Evolutionary conservation across 345 rosid genomes (phyloP).

Genomic region (Aethionema arabicum): DNA sequence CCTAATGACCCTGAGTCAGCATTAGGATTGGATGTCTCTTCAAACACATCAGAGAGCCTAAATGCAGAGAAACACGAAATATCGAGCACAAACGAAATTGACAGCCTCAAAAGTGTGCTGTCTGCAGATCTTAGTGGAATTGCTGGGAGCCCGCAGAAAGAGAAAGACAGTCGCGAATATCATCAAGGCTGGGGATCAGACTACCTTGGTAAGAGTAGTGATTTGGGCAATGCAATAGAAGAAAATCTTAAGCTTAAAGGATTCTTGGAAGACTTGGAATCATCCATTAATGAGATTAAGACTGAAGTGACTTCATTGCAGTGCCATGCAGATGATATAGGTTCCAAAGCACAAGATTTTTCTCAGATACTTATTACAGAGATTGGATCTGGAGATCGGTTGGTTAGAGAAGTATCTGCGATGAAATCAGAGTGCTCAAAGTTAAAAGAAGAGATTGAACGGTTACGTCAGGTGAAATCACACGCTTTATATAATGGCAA

Average conservation of each 20-base stretch:
- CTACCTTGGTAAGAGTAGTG: slow-evolving; percentile 59
- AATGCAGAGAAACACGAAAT: slow-evolving; percentile 83
- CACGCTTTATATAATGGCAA: slow-evolving; percentile 38
- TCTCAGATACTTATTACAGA: slow-evolving; percentile 71
- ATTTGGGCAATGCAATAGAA: slow-evolving; percentile 58
- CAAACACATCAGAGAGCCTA: slow-evolving; percentile 80
- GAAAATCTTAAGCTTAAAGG: slow-evolving; percentile 80
- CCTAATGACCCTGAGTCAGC: slow-evolving; percentile 55
- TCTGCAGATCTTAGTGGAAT: slow-evolving; percentile 78
- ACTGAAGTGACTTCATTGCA: slow-evolving; percentile 67
- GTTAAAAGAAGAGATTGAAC: slow-evolving; percentile 69
- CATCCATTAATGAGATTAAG: slow-evolving; percentile 74
- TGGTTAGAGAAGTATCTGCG: slow-evolving; percentile 68
- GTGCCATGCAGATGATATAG: slow-evolving; percentile 69
- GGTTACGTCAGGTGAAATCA: slow-evolving; percentile 39
- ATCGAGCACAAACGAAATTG: slow-evolving; percentile 70
- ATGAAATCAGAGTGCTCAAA: slow-evolving; percentile 79
- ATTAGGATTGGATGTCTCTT: slow-evolving; percentile 82
- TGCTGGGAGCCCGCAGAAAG: slow-evolving; percentile 54
- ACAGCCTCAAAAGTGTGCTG: slow-evolving; percentile 63
- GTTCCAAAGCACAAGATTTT: slow-evolving; percentile 62
- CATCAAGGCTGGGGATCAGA: slow-evolving; percentile 74
- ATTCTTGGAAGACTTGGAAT: slow-evolving; percentile 73
- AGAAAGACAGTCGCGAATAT: slow-evolving; percentile 55
- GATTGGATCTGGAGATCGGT: slow-evolving; percentile 76